Percentiles rank a stretch among this genome's conserved stretches.
Evolutionary conservation across 306 rosid species (phyloP).

Genomic region (Vicia faba): DNA sequence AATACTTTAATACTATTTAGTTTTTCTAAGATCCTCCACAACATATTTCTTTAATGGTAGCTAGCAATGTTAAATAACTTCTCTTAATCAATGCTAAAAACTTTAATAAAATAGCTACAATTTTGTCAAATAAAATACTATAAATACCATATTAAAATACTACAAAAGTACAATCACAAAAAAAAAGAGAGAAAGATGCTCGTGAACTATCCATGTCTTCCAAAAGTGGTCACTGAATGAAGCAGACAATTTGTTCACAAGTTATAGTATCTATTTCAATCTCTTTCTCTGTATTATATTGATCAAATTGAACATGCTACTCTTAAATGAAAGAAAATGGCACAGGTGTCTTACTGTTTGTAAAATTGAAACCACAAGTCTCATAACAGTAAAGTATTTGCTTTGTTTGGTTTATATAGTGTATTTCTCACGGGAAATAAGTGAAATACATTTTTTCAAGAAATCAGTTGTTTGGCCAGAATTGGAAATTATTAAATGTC

Average conservation of each 20-base stretch:
- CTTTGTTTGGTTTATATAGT: not conserved
- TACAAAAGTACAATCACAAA: no score
- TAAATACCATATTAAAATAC: no score
- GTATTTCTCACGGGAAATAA: not conserved
- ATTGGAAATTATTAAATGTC: not conserved
- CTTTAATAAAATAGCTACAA: no score
- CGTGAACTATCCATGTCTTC: constrained; percentile 8
- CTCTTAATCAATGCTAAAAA: no score
- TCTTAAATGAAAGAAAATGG: constrained; percentile 1
- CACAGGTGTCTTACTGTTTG: not conserved
- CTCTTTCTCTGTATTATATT: not conserved
- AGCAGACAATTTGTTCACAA: constrained; percentile 30
- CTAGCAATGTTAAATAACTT: no score
- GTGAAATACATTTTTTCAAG: constrained; percentile 7
- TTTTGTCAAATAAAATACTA: no score
- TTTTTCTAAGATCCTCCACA: no score
- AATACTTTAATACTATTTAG: no score
- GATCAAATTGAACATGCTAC: not conserved
- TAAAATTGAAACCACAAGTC: not conserved
- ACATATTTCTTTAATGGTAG: no score
- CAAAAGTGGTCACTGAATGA: not conserved
- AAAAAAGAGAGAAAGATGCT: not conserved
- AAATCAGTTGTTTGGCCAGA: constrained; percentile 2
- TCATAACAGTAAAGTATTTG: not conserved
- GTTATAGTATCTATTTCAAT: constrained; percentile 27